Evolutionary conservation across 495 filamentous ascomycete genomes (phyloP), one percentile per base, ranked within the genome.

Genomic region (Cenococcum geophilum): DNA sequence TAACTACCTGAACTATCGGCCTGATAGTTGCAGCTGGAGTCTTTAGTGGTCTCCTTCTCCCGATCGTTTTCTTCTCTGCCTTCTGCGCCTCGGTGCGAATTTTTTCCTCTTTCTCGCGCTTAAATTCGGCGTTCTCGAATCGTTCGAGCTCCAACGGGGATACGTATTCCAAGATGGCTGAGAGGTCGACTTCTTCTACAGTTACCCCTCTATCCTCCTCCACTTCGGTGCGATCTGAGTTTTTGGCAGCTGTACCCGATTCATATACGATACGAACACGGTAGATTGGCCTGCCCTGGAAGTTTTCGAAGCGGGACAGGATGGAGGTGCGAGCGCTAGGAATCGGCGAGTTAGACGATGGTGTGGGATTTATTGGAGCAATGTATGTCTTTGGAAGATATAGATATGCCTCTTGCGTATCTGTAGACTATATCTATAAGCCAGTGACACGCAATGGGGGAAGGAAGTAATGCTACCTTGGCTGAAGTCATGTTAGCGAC

Each of bases 121-220:
- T 32, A 52, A 52, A 52, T 14, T 52, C 5, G 16, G 20, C 49
- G 14, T 52, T 52, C 25, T 52, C 49, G 21, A 52, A 52, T 5
- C 49, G 12, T 16, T 52, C 49, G 4, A 52, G 49, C 49, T 52
- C 49, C 16, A 23, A 21, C 21, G 49, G 49, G 49, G 21, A 23
- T 4, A 52, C 49, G 49, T 23, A 52, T 2, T 52, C 21, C 21
- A 52, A 16, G 6, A 52, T 52, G 11, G 49, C 49, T 8, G 20
- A 23, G 6, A 52, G 25, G 14, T 52, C 49, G 12, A 52, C 49
- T 32, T 52, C 49, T 5, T 23, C 49, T 4, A 32, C 25, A 2
- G 4, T 16, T 52, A 14, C 25, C 4, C 21, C 14, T 52, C 21
- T 10, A 16, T 45, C 40, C 18, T 45, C 40, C 18, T 45, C 40